Percentiles rank a stretch among this genome's conserved stretches.
Conservation (phyloP, 2,329 filamentous ascomycete genomes). For the Nakataea oryzae region DNA sequence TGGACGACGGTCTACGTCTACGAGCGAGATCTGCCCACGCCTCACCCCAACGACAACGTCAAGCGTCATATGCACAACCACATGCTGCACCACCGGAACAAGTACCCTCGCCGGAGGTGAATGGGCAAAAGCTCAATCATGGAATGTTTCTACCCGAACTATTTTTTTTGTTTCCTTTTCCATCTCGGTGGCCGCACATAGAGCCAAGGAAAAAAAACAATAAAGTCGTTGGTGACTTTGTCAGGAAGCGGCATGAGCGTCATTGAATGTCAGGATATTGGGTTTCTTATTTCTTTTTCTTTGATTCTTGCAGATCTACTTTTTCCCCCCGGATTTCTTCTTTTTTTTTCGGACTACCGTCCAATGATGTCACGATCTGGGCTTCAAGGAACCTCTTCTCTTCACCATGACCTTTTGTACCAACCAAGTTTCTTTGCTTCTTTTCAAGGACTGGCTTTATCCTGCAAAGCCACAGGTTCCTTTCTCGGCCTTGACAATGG, state of each 20-base stretch:
- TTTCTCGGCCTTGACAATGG: background rate
- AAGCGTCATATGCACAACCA: conserved; percentile 28
- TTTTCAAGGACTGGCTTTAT: background rate
- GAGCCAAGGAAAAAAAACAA: too few species aligned
- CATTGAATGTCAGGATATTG: background rate
- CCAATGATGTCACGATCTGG: background rate
- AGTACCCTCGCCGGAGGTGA: conserved; percentile 1
- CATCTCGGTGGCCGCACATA: background rate
- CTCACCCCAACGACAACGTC: conserved; percentile 12
- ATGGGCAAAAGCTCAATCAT: background rate
- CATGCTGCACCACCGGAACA: conserved; percentile 18
- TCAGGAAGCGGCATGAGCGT: background rate
- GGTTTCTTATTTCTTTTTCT: background rate
- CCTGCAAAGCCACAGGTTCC: background rate
- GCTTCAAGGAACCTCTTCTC: background rate
- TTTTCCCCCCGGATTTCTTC: too few species aligned
- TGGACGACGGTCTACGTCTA: conserved; percentile 19
- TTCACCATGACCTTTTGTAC: background rate
- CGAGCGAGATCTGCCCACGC: conserved; percentile 12
- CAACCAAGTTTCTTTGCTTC: background rate
- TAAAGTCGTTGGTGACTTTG: background rate
- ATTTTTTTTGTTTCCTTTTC: background rate
- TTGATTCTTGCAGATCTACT: background rate
- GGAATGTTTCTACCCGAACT: background rate
- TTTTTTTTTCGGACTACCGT: background rate